These are phyloP conservation scores for Madurella mycetomatis DNA, from an alignment of 2,329 filamentous ascomycete species.

Conservation along the genomic window DNA sequence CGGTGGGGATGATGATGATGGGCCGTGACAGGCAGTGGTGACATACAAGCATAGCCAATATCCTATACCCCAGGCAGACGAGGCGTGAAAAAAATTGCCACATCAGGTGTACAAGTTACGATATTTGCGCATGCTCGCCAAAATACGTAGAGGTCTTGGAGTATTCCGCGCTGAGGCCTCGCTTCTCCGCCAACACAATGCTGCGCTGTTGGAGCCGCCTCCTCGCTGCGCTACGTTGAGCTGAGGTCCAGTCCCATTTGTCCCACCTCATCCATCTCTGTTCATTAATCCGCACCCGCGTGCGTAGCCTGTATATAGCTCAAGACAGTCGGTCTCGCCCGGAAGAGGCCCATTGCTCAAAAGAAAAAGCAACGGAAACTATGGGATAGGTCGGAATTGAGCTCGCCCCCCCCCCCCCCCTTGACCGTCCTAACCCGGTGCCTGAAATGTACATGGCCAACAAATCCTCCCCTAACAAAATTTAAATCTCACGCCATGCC, in stretches of 20 bases:
- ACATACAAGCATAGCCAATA: not conserved
- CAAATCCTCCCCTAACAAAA: not conserved
- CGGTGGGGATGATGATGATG: slow-evolving; percentile 19
- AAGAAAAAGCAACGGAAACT: no score
- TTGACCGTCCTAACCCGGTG: not conserved
- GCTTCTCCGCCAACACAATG: no score
- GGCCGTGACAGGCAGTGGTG: slow-evolving; percentile 7
- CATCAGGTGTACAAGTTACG: not conserved
- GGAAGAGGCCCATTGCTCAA: no score
- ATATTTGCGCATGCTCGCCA: not conserved
- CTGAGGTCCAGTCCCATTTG: no score
- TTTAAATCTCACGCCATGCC: slow-evolving; percentile 1
- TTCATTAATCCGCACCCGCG: no score
- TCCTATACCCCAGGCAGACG: not conserved
- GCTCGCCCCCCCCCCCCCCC: not conserved
- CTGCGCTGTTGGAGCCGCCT: no score
- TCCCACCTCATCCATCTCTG: no score
- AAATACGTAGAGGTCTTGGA: not conserved
- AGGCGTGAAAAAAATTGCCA: not conserved
- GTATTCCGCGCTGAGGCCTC: not conserved
- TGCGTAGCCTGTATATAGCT: no score
- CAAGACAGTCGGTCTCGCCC: no score
- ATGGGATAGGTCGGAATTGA: not conserved
- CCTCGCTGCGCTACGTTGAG: no score
- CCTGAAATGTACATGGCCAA: not conserved